Percentiles rank a stretch among this genome's conserved stretches.
Evolutionary conservation across 805 yeast species (phyloP).

Genomic region (Kazachstania bromeliacearum): DNA sequence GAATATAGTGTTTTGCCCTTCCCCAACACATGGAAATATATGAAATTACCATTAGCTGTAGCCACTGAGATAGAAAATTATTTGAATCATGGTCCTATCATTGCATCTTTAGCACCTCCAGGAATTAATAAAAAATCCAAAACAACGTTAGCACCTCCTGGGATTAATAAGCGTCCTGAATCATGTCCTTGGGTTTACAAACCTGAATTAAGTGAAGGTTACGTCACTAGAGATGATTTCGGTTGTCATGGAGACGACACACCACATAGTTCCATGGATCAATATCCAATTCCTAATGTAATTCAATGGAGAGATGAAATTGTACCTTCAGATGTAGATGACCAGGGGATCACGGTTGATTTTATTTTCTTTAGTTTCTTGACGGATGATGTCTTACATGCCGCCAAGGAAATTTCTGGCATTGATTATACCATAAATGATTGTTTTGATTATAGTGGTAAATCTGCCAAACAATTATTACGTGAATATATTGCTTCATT

Average conservation of each 20-base stretch:
- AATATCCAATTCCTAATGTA: constrained; percentile 69
- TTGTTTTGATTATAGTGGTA: constrained; percentile 32
- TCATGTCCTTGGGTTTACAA: constrained; percentile 19
- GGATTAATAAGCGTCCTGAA: not conserved
- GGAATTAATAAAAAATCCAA: not conserved
- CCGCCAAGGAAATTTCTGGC: constrained; percentile 28
- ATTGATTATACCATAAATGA: constrained; percentile 29
- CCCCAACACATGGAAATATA: constrained; percentile 64
- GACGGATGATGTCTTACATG: constrained; percentile 36
- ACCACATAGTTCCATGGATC: constrained; percentile 47
- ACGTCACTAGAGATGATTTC: constrained; percentile 72
- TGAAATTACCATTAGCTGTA: constrained; percentile 47
- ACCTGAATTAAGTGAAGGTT: constrained; percentile 48
- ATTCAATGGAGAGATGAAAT: constrained; percentile 37
- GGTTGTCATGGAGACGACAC: constrained; percentile 88
- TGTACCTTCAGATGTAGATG: constrained; percentile 14
- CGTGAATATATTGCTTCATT: constrained; percentile 26
- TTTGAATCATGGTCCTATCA: constrained; percentile 41
- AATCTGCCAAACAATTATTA: constrained; percentile 37
- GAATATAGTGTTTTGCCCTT: constrained; percentile 82
- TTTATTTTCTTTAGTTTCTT: constrained; percentile 68
- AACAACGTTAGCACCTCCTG: too few relatives aligned
- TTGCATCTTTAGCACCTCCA: constrained; percentile 15
- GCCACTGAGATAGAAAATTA: constrained; percentile 47
- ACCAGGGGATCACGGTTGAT: constrained; percentile 36